Base-by-base conservation (phyloP, 2,329 filamentous ascomycete genomes). In the Pseudocercospora eumusae region DNA sequence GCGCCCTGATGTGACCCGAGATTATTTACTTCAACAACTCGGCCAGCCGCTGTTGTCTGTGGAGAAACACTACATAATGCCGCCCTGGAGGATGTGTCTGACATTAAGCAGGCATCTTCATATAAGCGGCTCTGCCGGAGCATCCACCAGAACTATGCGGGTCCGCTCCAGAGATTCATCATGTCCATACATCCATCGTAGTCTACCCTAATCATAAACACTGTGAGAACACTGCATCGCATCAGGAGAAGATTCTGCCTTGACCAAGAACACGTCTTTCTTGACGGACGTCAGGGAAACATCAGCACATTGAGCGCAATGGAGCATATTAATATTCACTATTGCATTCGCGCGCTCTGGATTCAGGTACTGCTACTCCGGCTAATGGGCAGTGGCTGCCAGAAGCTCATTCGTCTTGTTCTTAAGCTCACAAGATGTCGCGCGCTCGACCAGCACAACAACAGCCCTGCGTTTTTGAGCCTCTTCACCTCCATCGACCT, bases 391-490 rank as follows among this genome's bases (percentile, higher is more conserved):
- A n/a, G n/a, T n/a, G n/a, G n/a, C n/a, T 6, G 45, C 21, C 18
- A 49, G 13, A 18, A 49, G 49, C 49, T 53, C 49, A 21, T n/a
- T 18, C 23, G 49, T 61, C 62, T 76, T 79, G 4, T 73, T 72
- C 64, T 79, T 76, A 33, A 79, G 60, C 55, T 76, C 73, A 15
- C 74, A 73, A 4, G 73, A 75, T 1, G 76, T 70, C 1, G 74
- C 76, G 45, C 76, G 66, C 66, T 79, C 77, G 13, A 78, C 68
- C 8, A 78, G 63, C 2, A 75, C 61, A 1, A 79, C 76, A 67
- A 80, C 79, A 9, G 73, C 77, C 27, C 75, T 70, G 21, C 75
- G 69, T 64, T 77, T 76, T 64, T 71, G 71, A 54, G 71, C 70
- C 5, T 64, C 71, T 23, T 76, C 74, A 42, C 75, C 72, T 21